Evolutionary conservation across 2,329 filamentous ascomycete genomes (phyloP).

Genomic region (Pseudonectria foliicola): DNA sequence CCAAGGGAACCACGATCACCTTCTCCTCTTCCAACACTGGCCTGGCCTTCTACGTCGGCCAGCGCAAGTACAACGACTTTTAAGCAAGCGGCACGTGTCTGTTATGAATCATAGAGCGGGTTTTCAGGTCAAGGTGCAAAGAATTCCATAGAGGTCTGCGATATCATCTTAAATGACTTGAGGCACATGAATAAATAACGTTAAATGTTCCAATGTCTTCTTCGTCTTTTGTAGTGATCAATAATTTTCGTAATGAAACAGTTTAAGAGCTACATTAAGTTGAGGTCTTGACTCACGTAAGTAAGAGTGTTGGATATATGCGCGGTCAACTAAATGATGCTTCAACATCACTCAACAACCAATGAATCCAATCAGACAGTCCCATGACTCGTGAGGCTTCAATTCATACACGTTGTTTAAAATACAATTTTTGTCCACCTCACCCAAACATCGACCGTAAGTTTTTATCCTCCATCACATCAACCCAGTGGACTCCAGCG

Average conservation of each 20-base stretch:
- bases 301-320: no score
- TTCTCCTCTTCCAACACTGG: conserved; percentile 57
- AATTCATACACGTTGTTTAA: no score
- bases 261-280: not conserved
- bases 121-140: no score
- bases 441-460: conserved; percentile 28
- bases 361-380: conserved; percentile 1
- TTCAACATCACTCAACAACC: no score
- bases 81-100: conserved; percentile 5
- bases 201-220: not conserved
- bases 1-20: conserved; percentile 58
- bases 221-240: no score
- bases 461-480: conserved; percentile 33
- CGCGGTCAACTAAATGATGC: no score
- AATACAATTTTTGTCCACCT: not conserved
- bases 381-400: no score
- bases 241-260: not conserved
- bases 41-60: conserved; percentile 49
- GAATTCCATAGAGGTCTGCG: no score
- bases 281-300: no score
- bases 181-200: conserved; percentile 8
- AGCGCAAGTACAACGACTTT: conserved; percentile 28
- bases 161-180: conserved; percentile 2
- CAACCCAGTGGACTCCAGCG: conserved; percentile 33
- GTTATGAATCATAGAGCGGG: not conserved